Percentiles rank a stretch among this genome's conserved stretches.
Evolutionary conservation across 257 asterid species (phyloP).

Genomic region (Linderniella brevidens): DNA sequence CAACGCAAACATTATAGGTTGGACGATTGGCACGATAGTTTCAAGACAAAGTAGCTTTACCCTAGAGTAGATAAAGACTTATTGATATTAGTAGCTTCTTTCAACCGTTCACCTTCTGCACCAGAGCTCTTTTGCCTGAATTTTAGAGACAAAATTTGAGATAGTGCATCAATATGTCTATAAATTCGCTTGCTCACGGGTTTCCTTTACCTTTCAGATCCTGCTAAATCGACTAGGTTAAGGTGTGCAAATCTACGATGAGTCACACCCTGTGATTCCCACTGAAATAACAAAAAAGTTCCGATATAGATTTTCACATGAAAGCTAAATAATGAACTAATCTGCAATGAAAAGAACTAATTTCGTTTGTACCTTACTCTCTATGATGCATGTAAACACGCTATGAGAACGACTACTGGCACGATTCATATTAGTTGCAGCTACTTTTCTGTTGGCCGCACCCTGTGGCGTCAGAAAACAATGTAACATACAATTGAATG

Average conservation of each 20-base stretch:
- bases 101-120: constrained; percentile 95
- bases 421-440: constrained; percentile 92
- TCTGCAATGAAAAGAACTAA: background rate
- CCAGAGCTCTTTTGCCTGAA: constrained; percentile 96
- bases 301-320: constrained; percentile 5
- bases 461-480: constrained; percentile 37
- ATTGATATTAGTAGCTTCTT: constrained; percentile 96
- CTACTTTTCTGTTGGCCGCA: constrained; percentile 86
- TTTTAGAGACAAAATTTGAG: constrained; percentile 8
- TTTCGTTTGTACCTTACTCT: constrained; percentile 59
- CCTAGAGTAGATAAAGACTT: constrained; percentile 95
- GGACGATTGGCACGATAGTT: background rate
- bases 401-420: constrained; percentile 99
- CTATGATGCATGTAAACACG: constrained; percentile 82
- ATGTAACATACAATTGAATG: background rate
- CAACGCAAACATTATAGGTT: no score
- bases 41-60: constrained; percentile 16
- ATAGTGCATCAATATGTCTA: no score
- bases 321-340: constrained; percentile 7
- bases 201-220: constrained; percentile 71
- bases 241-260: constrained; percentile 86
- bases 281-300: constrained; percentile 24
- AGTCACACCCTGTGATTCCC: constrained; percentile 90
- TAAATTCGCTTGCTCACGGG: constrained; percentile 1
- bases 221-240: constrained; percentile 94